Base-by-base conservation (phyloP, 2,329 filamentous ascomycete species). In the Lecanicillium sp. region DNA sequence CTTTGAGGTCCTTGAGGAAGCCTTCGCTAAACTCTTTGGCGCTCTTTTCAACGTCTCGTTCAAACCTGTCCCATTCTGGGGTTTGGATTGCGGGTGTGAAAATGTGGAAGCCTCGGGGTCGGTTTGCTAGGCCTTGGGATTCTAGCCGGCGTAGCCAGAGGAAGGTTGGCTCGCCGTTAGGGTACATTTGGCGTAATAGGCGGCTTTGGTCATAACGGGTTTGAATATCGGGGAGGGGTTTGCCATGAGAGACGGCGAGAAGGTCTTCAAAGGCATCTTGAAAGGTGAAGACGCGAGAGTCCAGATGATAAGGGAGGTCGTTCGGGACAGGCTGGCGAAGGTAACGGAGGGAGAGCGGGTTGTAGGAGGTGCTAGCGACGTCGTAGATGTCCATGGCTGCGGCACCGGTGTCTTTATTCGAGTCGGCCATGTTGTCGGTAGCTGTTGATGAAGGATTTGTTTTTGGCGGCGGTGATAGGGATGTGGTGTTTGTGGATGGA, bases 211-310 rank as follows among this genome's bases (percentile, higher is more conserved):
- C 49, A 38, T 60, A 53, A 32, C 55, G 55, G 2, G 48, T 51
- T 11, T 47, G 45, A 16, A 71, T 62, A 15, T 67, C 58, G 4
- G 61, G 58, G 15, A 75, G 52, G 3, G 55, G 52, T 6, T 59
- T 55, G 4, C 64, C 64, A 12, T 63, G 60, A n/a, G 62, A 63
- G 14, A 64, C 62, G n/a, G 59, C 57, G 11, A 78, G 58, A 13
- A 78, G 63, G 44, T 78, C 73, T 48, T 78, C 73, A 44, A 77
- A 76, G 33, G 73, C 73, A 45, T 77, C 72, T 22, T 68, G 60
- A 45, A 74, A 78, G 8, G 68, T 71, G 48, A 74, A 73, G 25
- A 59, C 48, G 29, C 49, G 51, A 11, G 55, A 33, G 40, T 66
- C 60, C 22, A 57, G 43, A 32, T 57, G 56, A 4, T 53, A 43